Percentiles rank a stretch among this genome's conserved stretches.
Conservation (phyloP, 2,329 filamentous ascomycete genomes). For the Fonsecaea erecta region DNA sequence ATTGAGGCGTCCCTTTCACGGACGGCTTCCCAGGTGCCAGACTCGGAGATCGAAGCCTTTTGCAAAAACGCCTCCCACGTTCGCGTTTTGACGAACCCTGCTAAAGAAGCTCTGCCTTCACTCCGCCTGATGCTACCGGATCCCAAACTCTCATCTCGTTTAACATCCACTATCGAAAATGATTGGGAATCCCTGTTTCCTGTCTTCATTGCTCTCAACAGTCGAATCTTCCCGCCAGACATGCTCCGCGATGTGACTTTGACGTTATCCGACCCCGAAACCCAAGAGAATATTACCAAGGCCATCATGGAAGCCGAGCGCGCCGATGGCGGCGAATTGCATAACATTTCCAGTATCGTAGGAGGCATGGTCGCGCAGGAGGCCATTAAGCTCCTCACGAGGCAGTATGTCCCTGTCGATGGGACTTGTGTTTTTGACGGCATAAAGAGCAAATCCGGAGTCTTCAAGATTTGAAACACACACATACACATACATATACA, state of each 20-base stretch:
- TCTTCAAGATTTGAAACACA: slow-evolving; percentile 33
- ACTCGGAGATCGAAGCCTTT: slow-evolving; percentile 82
- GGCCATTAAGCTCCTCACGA: slow-evolving; percentile 79
- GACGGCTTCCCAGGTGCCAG: slow-evolving; percentile 56
- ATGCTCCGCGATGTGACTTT: slow-evolving; percentile 41
- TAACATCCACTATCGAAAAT: slow-evolving; percentile 41
- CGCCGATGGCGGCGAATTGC: slow-evolving; percentile 81
- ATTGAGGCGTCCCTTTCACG: slow-evolving; percentile 56
- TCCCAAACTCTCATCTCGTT: slow-evolving; percentile 23
- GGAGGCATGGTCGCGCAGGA: slow-evolving; percentile 97
- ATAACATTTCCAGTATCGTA: slow-evolving; percentile 85
- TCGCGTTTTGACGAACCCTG: slow-evolving; percentile 75
- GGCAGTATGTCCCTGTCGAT: slow-evolving; percentile 68
- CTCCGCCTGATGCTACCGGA: slow-evolving; percentile 30
- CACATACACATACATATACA: neutral
- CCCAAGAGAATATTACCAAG: slow-evolving; percentile 53
- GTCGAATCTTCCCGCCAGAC: slow-evolving; percentile 41
- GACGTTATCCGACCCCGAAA: slow-evolving; percentile 46
- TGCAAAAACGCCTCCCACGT: slow-evolving; percentile 95
- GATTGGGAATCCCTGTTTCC: slow-evolving; percentile 65
- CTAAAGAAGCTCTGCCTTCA: slow-evolving; percentile 42
- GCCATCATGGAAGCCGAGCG: slow-evolving; percentile 72
- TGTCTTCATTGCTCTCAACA: slow-evolving; percentile 69
- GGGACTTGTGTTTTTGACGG: slow-evolving; percentile 69
- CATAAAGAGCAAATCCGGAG: slow-evolving; percentile 57